A percentile compares a stretch with the other conserved stretches of the same genome.
These are phyloP conservation scores for Apiospora sp. DNA, from an alignment of 2,329 filamentous ascomycete species.

Conservation along the genomic window DNA sequence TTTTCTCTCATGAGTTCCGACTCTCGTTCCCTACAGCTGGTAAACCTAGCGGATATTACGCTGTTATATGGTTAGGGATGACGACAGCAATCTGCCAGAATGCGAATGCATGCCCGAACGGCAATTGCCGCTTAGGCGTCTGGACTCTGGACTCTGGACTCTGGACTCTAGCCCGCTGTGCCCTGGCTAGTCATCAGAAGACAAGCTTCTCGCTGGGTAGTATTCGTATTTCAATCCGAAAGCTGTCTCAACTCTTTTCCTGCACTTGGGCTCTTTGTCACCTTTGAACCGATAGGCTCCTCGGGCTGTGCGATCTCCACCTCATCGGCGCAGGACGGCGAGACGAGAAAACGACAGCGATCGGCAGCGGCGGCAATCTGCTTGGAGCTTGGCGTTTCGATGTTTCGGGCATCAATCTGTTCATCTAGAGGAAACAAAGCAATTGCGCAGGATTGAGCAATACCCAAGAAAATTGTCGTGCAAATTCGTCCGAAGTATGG, in stretches of 20 bases:
- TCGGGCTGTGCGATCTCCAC: background rate
- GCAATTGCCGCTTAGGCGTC: background rate
- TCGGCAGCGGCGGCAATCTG: slow-evolving; percentile 16
- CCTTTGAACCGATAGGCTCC: background rate
- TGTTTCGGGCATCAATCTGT: slow-evolving; percentile 6
- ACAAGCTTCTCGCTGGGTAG: background rate
- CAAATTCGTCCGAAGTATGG: background rate
- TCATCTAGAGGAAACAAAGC: slow-evolving; percentile 8
- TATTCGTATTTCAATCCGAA: slow-evolving; percentile 14
- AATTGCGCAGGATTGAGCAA: background rate
- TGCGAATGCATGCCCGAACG: too few species aligned
- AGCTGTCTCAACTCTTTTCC: background rate
- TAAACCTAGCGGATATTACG: too few species aligned
- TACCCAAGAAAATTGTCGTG: background rate
- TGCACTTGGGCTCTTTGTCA: background rate
- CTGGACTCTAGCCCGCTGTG: too few species aligned
- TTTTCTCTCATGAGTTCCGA: too few species aligned
- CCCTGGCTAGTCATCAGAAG: background rate
- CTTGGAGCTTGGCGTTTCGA: background rate
- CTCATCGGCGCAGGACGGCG: background rate
- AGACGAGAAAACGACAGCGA: background rate
- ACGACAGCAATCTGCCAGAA: too few species aligned
- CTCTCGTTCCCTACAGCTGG: too few species aligned
- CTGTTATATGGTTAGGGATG: too few species aligned
- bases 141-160: too few species aligned